Conservation (phyloP, 176 grass and related monocot species). For the Pontederia paniculata region DNA sequence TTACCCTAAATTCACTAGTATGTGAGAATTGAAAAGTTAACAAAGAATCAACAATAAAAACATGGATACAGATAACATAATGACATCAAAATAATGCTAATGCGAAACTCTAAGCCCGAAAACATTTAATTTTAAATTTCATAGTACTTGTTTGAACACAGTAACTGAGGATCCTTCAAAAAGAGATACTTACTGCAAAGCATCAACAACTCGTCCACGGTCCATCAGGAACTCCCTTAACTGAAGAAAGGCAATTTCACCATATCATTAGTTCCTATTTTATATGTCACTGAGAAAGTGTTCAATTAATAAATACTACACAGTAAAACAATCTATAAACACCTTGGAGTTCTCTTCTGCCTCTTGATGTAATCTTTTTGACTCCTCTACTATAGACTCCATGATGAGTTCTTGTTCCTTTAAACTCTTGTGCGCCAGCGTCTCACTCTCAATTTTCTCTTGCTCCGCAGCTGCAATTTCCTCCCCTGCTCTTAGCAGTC, state of each 20-base stretch:
- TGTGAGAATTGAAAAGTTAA: too few species aligned
- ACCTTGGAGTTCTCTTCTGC: constrained; percentile 47
- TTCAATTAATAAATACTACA: constrained; percentile 14
- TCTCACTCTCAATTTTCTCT: constrained; percentile 30
- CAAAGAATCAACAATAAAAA: too few species aligned
- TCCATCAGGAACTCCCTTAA: constrained; percentile 46
- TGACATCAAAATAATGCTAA: too few species aligned
- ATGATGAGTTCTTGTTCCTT: constrained; percentile 31
- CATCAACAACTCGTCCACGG: constrained; percentile 32
- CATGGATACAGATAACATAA: too few species aligned
- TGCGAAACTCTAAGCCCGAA: too few species aligned
- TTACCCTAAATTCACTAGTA: too few species aligned
- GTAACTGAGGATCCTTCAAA: constrained; percentile 6
- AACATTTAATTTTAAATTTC: constrained; percentile 4
- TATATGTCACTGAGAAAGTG: not conserved
- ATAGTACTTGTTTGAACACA: constrained; percentile 9
- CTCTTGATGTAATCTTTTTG: constrained; percentile 33
- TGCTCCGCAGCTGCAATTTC: constrained; percentile 30
- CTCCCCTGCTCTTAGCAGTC: constrained; percentile 25
- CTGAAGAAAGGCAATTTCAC: constrained; percentile 24
- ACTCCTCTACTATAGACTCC: constrained; percentile 36
- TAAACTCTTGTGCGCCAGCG: constrained; percentile 11
- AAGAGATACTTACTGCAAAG: constrained; percentile 42
- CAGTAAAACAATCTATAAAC: constrained; percentile 10
- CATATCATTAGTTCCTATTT: not conserved